Percentiles rank a stretch among this genome's conserved stretches.
Conservation (phyloP, 352 stramenopile species). For the Pythium brachiatum region DNA sequence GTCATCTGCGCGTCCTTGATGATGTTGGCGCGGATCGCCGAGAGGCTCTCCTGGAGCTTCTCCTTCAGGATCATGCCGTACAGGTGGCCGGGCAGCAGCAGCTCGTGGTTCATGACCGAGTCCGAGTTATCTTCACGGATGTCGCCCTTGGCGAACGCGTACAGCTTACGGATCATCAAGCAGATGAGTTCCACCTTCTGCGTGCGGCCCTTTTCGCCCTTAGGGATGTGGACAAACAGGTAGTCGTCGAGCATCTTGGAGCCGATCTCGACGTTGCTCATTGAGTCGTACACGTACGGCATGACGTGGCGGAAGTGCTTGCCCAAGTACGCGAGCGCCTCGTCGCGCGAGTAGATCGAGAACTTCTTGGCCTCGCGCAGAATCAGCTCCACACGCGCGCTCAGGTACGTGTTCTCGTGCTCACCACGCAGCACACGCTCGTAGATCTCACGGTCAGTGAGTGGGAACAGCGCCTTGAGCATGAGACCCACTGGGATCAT, state of each 20-base stretch:
- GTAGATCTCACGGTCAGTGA: slow-evolving; percentile 96
- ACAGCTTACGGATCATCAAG: slow-evolving; percentile 98
- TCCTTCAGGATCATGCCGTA: slow-evolving; percentile 98
- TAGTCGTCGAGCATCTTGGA: slow-evolving; percentile 91
- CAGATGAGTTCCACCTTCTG: slow-evolving; percentile 94
- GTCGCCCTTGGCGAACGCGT: slow-evolving; percentile 94
- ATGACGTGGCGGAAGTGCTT: slow-evolving; percentile 95
- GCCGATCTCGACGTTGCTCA: slow-evolving; percentile 91
- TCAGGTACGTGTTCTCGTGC: slow-evolving; percentile 96
- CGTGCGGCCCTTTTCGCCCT: slow-evolving; percentile 81
- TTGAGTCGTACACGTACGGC: slow-evolving; percentile 74
- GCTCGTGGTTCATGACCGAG: slow-evolving; percentile 98
- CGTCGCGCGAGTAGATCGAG: slow-evolving; percentile 83
- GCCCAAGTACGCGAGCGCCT: slow-evolving; percentile 94
- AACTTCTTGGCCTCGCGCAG: slow-evolving; percentile 96
- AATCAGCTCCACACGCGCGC: slow-evolving; percentile 95
- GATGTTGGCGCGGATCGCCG: slow-evolving; percentile 68
- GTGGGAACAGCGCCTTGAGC: slow-evolving; percentile 94
- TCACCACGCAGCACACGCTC: slow-evolving; percentile 94
- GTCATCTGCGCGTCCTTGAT: slow-evolving; percentile 59
- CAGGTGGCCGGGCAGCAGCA: slow-evolving; percentile 95
- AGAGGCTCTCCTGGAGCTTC: slow-evolving; percentile 95
- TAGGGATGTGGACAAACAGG: slow-evolving; percentile 96
- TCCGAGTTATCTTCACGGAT: slow-evolving; percentile 98
- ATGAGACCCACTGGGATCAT: slow-evolving; percentile 96